Conservation (phyloP, 2,329 filamentous ascomycete genomes). For the Penicillium decumbens region DNA sequence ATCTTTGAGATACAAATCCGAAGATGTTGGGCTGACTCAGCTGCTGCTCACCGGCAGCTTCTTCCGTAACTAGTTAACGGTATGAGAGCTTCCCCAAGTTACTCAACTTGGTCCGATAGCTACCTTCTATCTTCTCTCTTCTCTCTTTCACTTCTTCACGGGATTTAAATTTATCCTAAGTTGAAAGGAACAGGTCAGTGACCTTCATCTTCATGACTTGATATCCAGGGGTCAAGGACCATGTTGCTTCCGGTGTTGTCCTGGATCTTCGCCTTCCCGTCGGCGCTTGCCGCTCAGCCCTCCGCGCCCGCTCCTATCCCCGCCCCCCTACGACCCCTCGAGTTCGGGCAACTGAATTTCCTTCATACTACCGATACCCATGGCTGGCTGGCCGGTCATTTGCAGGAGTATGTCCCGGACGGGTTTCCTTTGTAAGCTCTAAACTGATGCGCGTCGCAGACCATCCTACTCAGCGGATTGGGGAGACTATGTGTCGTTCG, state of each 20-base stretch:
- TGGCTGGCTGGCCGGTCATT: conserved; percentile 90
- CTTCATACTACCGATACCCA: conserved; percentile 96
- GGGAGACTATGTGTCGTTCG: conserved; percentile 96
- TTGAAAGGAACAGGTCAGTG: neutral
- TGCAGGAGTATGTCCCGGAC: conserved; percentile 65
- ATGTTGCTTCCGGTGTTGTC: conserved; percentile 19
- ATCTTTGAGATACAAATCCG: conserved; percentile 29
- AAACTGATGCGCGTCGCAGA: conserved; percentile 43
- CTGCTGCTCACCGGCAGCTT: conserved; percentile 35
- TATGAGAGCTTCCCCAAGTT: conserved; percentile 5
- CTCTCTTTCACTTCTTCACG: neutral
- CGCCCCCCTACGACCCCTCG: conserved; percentile 75
- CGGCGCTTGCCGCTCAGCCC: conserved; percentile 61
- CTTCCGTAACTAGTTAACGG: conserved; percentile 22
- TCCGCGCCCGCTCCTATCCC: conserved; percentile 70
- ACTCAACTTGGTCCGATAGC: neutral
- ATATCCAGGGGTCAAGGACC: neutral
- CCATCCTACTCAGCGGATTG: conserved; percentile 92
- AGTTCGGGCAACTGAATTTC: conserved; percentile 94
- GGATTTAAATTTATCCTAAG: neutral
- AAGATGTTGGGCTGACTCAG: conserved; percentile 40
- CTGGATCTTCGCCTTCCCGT: conserved; percentile 27
- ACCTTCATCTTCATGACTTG: neutral
- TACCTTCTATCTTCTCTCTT: neutral
- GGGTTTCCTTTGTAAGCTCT: conserved; percentile 6